Conservation (phyloP, 192 early-diverging fungal species). For the Rhizophagus prolifer region DNA sequence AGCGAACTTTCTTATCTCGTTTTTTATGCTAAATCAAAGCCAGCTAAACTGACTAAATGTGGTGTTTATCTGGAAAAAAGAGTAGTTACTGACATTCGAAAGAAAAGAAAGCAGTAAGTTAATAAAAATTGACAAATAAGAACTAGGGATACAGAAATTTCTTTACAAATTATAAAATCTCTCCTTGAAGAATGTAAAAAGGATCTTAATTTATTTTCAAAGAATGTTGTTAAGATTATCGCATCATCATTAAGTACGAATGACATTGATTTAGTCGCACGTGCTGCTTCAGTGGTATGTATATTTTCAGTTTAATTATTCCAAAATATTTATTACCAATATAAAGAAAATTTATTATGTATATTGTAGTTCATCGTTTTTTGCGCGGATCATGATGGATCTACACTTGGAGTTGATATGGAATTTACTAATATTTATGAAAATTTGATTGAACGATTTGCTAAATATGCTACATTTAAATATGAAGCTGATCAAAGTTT, state of each 20-base stretch:
- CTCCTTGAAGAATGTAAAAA: conserved; percentile 69
- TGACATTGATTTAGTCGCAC: conserved; percentile 59
- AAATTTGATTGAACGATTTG: conserved; percentile 54
- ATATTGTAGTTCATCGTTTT: conserved; percentile 65
- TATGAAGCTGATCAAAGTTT: conserved; percentile 23
- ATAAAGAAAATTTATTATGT: neutral
- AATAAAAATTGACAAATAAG: neutral
- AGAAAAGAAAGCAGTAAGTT: conserved; percentile 61
- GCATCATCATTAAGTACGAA: conserved; percentile 53
- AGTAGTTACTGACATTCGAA: conserved; percentile 62
- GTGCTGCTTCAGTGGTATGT: conserved; percentile 61
- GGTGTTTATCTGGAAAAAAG: conserved; percentile 78
- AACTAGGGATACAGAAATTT: conserved; percentile 61
- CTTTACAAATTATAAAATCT: conserved; percentile 72
- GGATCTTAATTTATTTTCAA: conserved; percentile 81
- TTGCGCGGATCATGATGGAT: conserved; percentile 67
- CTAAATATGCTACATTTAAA: conserved; percentile 40
- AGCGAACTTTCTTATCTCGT: conserved; percentile 83
- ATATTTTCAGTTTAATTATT: neutral
- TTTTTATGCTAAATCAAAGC: conserved; percentile 85
- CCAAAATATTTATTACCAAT: neutral
- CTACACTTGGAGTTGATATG: conserved; percentile 68
- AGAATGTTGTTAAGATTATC: conserved; percentile 73
- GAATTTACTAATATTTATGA: conserved; percentile 60
- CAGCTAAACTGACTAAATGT: conserved; percentile 88